Percentiles rank a stretch among this genome's conserved stretches.
Conservation (phyloP, 2,329 filamentous ascomycete genomes). For the Ophiostoma populinum region DNA sequence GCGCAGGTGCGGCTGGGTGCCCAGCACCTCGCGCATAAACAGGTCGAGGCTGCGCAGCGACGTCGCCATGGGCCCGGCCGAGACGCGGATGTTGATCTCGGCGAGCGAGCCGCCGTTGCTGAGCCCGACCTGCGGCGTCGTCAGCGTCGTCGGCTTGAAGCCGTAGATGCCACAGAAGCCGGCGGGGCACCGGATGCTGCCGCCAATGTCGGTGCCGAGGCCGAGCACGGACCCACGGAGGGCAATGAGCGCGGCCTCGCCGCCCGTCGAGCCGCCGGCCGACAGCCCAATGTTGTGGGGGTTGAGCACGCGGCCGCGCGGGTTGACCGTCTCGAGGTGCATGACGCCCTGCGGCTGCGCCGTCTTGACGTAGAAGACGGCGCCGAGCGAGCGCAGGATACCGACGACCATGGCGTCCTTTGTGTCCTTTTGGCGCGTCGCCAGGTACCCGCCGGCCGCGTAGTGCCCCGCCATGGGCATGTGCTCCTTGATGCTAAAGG, state of each 20-base stretch:
- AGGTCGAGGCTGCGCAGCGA: conserved; percentile 36
- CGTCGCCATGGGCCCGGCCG: conserved; percentile 12
- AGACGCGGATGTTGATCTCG: conserved; percentile 4
- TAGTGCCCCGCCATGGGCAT: conserved; percentile 6
- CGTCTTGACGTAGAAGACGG: conserved; percentile 14
- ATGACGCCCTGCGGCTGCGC: conserved; percentile 14
- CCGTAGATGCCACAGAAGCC: conserved; percentile 17
- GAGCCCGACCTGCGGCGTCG: conserved; percentile 2
- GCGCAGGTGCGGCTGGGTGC: conserved; percentile 35
- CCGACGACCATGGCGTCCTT: conserved; percentile 11
- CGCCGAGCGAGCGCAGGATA: conserved; percentile 13
- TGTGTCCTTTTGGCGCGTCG: conserved; percentile 7
- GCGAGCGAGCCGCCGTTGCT: conserved; percentile 20
- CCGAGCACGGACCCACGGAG: conserved; percentile 19
- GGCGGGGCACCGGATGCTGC: conserved; percentile 14
- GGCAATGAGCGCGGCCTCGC: conserved; percentile 20
- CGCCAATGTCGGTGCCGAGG: conserved; percentile 20
- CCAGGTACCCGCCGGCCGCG: conserved; percentile 1
- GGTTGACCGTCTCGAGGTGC: conserved; percentile 18
- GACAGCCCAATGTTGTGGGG: conserved; percentile 18
- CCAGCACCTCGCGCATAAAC: conserved; percentile 28
- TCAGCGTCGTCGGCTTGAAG: conserved; percentile 12
- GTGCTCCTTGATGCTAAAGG: conserved; percentile 24
- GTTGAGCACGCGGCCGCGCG: conserved; percentile 19
- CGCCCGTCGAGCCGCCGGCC: conserved; percentile 21